Percentiles rank a stretch among this genome's conserved stretches.
Conservation (phyloP, 768 basidiomycete species). For the Tylopilus plumbeoviolaceoides region DNA sequence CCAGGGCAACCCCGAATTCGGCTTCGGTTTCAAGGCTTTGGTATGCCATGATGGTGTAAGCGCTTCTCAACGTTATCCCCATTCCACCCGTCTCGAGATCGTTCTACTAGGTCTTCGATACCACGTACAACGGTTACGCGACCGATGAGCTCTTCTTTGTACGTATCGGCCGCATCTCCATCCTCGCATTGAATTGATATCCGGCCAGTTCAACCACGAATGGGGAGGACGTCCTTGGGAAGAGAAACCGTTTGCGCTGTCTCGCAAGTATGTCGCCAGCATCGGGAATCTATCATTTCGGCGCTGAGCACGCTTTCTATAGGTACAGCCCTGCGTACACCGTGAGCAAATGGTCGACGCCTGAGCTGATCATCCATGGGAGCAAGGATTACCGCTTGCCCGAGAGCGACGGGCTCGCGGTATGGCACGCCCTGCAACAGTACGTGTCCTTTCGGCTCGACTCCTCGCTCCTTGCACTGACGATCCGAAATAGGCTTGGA, state of each 20-base stretch:
- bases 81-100: background rate
- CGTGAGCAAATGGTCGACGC: conserved; percentile 82
- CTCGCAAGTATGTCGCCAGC: conserved; percentile 46
- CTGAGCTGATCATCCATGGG: conserved; percentile 79
- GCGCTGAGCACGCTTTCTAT: background rate
- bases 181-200: background rate
- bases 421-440: conserved; percentile 85
- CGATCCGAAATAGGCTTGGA: conserved; percentile 43
- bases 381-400: conserved; percentile 87
- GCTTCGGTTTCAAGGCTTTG: conserved; percentile 87
- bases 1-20: conserved; percentile 87
- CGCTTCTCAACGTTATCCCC: conserved; percentile 9
- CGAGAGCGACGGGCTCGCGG: conserved; percentile 78
- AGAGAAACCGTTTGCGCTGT: conserved; percentile 45
- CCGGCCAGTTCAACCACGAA: conserved; percentile 72
- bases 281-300: background rate
- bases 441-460: conserved; percentile 34
- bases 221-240: conserved; percentile 86
- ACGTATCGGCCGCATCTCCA: conserved; percentile 25
- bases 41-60: conserved; percentile 87
- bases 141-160: conserved; percentile 94
- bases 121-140: conserved; percentile 74
- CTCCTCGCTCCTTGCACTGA: background rate
- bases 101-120: conserved; percentile 64
- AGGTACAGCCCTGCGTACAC: conserved; percentile 80